Evolutionary conservation across 345 rosid species (phyloP).

Genomic region (Aquilaria malaccensis): DNA sequence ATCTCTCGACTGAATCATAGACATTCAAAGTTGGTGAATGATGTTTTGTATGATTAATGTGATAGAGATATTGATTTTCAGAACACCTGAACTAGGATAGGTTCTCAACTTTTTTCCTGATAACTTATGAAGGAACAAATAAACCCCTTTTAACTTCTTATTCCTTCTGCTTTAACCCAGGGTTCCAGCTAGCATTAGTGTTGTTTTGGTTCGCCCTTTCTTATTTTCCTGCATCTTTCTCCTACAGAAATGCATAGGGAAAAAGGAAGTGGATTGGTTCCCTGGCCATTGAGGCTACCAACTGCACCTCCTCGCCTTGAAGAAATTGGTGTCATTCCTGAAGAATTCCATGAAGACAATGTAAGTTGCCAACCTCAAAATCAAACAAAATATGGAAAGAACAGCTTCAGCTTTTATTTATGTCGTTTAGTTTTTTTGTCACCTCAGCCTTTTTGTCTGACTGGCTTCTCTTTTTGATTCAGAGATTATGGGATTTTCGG

Average conservation of each 20-base stretch:
- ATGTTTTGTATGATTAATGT: too few species aligned
- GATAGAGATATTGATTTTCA: too few species aligned
- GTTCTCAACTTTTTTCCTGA: not conserved
- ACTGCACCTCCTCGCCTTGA: slow-evolving; percentile 76
- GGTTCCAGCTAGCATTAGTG: too few species aligned
- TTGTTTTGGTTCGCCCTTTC: too few species aligned
- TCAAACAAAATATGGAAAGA: not conserved
- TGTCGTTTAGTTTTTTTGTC: not conserved
- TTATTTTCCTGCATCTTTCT: too few species aligned
- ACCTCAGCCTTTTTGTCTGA: slow-evolving; percentile 5
- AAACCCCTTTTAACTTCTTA: not conserved
- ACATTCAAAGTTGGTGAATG: too few species aligned
- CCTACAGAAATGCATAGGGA: slow-evolving; percentile 69
- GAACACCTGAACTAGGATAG: not conserved
- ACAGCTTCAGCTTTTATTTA: not conserved
- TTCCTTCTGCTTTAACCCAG: not conserved
- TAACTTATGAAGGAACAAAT: not conserved
- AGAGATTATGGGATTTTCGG: slow-evolving; percentile 83
- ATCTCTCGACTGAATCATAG: too few species aligned
- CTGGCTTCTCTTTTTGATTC: slow-evolving; percentile 18
- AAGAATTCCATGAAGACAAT: slow-evolving; percentile 67
- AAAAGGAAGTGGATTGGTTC: slow-evolving; percentile 72
- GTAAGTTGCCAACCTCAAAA: slow-evolving; percentile 33
- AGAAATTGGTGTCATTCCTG: slow-evolving; percentile 63
- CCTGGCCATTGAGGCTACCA: slow-evolving; percentile 85